Evolutionary conservation across 192 early-diverging fungal genomes (phyloP).

Genomic region (Linnemannia hyalina): DNA sequence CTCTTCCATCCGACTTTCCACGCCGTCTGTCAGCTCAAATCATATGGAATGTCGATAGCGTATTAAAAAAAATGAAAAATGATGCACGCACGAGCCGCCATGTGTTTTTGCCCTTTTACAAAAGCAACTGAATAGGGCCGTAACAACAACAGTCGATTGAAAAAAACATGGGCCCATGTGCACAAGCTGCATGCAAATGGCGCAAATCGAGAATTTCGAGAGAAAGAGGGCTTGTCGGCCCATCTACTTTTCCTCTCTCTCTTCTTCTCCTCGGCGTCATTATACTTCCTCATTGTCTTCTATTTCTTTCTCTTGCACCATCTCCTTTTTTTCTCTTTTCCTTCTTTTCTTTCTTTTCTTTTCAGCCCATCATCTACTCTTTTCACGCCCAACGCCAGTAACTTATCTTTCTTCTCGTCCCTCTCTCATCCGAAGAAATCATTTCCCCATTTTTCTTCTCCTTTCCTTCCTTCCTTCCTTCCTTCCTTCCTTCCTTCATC

Average conservation of each 20-base stretch:
- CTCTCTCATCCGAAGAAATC: not conserved
- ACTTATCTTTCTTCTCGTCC: not conserved
- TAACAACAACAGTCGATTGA: not conserved
- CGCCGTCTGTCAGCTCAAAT: not conserved
- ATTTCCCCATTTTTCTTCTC: not conserved
- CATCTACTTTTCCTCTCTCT: not conserved
- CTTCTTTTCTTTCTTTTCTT: not conserved
- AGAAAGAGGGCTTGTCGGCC: not conserved
- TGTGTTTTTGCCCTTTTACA: not conserved
- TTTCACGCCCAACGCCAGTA: not conserved
- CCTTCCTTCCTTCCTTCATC: not conserved
- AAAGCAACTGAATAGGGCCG: not conserved
- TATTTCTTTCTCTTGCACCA: not conserved
- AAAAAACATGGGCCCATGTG: not conserved
- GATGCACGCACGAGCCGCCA: slow-evolving; percentile 1
- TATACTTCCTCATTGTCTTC: not conserved
- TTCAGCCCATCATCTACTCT: not conserved
- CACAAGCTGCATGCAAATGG: not conserved
- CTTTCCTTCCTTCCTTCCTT: not conserved
- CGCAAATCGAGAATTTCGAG: not conserved
- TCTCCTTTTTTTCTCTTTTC: not conserved
- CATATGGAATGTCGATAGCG: not conserved
- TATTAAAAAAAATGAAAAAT: not conserved
- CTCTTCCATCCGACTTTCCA: not conserved
- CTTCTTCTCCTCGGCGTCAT: not conserved